Evolutionary conservation across 257 asterid species (phyloP).

Genomic region (Solanum virginianum): DNA sequence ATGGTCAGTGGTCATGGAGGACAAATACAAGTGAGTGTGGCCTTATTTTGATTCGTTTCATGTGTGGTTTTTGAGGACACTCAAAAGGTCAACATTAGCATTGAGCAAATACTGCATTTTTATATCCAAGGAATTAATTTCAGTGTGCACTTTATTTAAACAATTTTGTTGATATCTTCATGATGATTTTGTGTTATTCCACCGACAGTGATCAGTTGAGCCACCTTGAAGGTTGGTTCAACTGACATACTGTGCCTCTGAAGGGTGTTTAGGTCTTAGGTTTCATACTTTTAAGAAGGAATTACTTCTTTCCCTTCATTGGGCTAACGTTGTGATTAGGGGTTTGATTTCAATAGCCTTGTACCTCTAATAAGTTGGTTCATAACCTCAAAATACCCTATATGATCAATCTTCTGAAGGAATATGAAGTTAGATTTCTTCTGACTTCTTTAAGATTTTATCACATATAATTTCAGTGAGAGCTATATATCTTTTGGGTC

Average conservation of each 20-base stretch:
- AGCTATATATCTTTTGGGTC: not conserved
- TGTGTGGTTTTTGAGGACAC: not conserved
- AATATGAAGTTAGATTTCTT: not conserved
- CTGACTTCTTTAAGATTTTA: not conserved
- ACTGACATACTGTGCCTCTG: not conserved
- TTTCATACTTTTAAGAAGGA: not conserved
- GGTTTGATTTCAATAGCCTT: not conserved
- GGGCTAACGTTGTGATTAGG: not conserved
- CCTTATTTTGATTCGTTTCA: not conserved
- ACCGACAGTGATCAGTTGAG: not conserved
- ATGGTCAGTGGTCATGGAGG: slow-evolving; percentile 98
- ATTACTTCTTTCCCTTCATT: not conserved
- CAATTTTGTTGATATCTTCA: not conserved
- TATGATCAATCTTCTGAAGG: not conserved
- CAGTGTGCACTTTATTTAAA: not conserved
- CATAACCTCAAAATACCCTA: not conserved
- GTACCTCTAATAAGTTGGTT: not conserved
- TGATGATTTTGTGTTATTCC: not conserved
- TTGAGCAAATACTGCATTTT: not conserved
- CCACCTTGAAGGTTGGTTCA: not conserved
- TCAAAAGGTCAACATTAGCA: not conserved
- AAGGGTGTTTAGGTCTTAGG: not conserved
- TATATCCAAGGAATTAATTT: not conserved
- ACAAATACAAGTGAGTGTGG: slow-evolving; percentile 76
- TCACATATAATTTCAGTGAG: not conserved